These are phyloP conservation scores for Pseudomonodictys pantanalensis DNA, from an alignment of 495 filamentous ascomycete genomes.

Conservation along the genomic window DNA sequence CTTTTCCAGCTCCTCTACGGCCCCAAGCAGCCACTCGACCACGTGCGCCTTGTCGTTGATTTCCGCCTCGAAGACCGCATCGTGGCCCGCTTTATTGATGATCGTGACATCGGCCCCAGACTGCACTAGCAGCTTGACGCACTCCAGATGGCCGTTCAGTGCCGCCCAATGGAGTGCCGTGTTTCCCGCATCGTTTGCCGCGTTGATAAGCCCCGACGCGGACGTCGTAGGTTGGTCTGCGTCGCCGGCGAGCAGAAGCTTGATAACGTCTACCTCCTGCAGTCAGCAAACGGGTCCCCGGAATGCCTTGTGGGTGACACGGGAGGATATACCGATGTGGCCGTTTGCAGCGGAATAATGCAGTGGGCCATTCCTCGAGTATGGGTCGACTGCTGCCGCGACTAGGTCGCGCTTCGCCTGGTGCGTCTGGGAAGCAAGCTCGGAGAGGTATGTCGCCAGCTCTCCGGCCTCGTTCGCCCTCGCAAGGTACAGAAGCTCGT, in stretches of 20 bases:
- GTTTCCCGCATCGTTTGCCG: conserved; percentile 75
- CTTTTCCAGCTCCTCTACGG: conserved; percentile 54
- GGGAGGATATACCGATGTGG: conserved; percentile 58
- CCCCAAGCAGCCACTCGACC: conserved; percentile 61
- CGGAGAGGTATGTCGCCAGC: conserved; percentile 58
- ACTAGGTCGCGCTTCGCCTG: conserved; percentile 57
- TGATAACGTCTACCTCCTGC: conserved; percentile 17
- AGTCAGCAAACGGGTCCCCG: conserved; percentile 1
- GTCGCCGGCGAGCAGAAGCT: conserved; percentile 37
- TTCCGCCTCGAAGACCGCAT: conserved; percentile 83
- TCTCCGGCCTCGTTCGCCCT: conserved; percentile 71
- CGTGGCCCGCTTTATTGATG: conserved; percentile 77
- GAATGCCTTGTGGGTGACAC: not conserved
- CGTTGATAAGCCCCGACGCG: conserved; percentile 53
- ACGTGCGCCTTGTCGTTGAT: conserved; percentile 65
- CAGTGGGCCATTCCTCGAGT: conserved; percentile 67
- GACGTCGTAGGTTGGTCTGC: conserved; percentile 26
- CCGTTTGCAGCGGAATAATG: conserved; percentile 93
- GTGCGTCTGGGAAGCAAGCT: conserved; percentile 55
- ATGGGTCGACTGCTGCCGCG: conserved; percentile 61
- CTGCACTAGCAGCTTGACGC: conserved; percentile 70
- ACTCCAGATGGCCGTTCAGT: conserved; percentile 76
- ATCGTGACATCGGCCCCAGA: conserved; percentile 71
- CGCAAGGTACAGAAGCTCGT: conserved; percentile 83
- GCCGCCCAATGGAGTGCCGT: conserved; percentile 91